Base-by-base conservation (phyloP, 768 basidiomycete species). In the Mycena maculata region DNA sequence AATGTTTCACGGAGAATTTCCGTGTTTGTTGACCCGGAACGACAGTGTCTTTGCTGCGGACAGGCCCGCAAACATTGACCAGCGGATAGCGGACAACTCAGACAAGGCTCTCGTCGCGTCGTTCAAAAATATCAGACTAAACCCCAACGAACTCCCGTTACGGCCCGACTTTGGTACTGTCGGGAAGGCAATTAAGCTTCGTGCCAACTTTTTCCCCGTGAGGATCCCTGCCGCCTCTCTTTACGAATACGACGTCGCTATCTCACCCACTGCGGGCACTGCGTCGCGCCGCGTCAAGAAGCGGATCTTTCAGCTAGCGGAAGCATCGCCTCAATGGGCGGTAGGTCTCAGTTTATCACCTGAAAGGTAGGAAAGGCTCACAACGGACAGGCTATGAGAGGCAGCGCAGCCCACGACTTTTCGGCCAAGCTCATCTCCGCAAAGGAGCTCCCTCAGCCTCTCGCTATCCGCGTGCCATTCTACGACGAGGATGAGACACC, bases 171-270 rank as follows among this genome's bases (percentile, higher is more conserved):
- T 84, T 68, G 90, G 90, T 1, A 86, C 80, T 0, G 69, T 68
- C 1, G 90, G 90, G 12, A 81, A 66, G 39, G 42, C 75, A 12
- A 82, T 88, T 71, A 84, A 80, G 47, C 75, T 92, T 18, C 83
- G 92, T 9, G 83, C 90, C 49, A 93, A 92, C 71, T 91, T 88
- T 79, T 92, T 92, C 76, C 83, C 89, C 0, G 80, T 92, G 28
- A 81, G 80, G 50, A 75, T 87, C 12, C 83, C 84, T 2, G 83
- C 85, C 41, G 81, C 79, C 0, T 76, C 83, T 2, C 71, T 89
- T 11, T 88, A 82, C 72, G 91, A 93, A 63, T 93, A 92, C 72
- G 83, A 85, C 63, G 84, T 92, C 18, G 72, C 83, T 2, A 86
- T 91, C 33, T 76, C 82, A 8, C 89, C 89, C 0, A 76, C 79